Base-by-base conservation (phyloP, 108 stramenopile genomes). In the Schizochytrium sp. region DNA sequence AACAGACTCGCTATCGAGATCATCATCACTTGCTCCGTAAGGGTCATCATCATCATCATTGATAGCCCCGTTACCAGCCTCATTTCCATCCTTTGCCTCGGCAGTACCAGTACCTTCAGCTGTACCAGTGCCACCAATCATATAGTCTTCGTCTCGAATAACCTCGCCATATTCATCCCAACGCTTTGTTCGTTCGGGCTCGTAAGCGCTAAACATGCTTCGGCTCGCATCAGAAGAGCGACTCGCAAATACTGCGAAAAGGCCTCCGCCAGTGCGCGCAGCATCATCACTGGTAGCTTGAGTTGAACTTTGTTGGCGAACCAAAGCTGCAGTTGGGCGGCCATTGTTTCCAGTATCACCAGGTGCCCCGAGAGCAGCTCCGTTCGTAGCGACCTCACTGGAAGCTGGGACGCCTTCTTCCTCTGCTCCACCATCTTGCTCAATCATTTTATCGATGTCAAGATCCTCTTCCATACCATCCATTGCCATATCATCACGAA, bases 141-240 rank as follows among this genome's bases (percentile, higher is more conserved):
- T 55, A 40, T 55, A 83, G 53, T 83, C 76, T 38, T 83, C 76
- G 47, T 83, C 76, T n/a, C 53, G 50, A 42, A 83, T 83, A 1
- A 83, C 76, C 76, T 83, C 76, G 47, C 76, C 76, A 42, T 83
- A 83, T 28, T 83, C 76, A 40, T 83, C 76, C 76, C 76, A 83
- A 5, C 76, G 76, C 76, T 83, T 83, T 5, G 76, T 83, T 10
- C 76, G 45, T 2, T 83, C 76, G 0, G 76, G 76, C 76, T 83
- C 76, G 53, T 55, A 83, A 5, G 76, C 76, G 76, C 76, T 83
- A 42, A 83, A 83, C 76, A 83, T 83, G 47, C 53, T 83, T 17
- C 53, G 47, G 40, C 76, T 55, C 28, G 76, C 76, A 10, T 83
- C 76, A 5, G 50, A 38, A 83, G 50, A 5, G 44, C 64, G 40